Percentiles rank a stretch among this genome's conserved stretches.
These are phyloP conservation scores for Lactarius sp. DNA, from an alignment of 768 basidiomycete genomes.

Conservation along the genomic window DNA sequence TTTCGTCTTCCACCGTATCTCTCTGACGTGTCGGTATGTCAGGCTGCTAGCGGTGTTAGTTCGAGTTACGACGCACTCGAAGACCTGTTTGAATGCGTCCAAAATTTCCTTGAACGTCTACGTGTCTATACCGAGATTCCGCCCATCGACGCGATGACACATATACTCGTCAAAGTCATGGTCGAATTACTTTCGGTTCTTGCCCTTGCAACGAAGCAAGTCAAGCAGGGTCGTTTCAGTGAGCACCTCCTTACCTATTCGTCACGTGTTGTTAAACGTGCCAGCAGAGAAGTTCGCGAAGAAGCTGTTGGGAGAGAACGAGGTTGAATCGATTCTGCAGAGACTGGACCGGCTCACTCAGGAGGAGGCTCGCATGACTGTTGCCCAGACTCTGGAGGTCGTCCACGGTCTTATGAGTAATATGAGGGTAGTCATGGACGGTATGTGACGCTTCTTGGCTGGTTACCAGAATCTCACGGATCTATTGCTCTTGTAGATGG, in stretches of 20 bases:
- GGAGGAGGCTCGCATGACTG: background rate
- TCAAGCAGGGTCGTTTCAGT: slow-evolving; percentile 8
- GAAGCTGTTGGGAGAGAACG: slow-evolving; percentile 5
- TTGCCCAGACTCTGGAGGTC: background rate
- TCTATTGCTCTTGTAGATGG: background rate
- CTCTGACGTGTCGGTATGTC: background rate
- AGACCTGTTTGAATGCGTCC: slow-evolving; percentile 1
- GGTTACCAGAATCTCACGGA: background rate
- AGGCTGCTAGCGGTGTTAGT: slow-evolving; percentile 4
- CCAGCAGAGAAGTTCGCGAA: slow-evolving; percentile 5
- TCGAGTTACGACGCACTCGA: slow-evolving; percentile 2
- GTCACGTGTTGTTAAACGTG: background rate
- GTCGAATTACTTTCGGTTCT: slow-evolving; percentile 7
- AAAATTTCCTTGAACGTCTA: slow-evolving; percentile 3
- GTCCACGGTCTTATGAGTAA: slow-evolving; percentile 1
- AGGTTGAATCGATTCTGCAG: background rate
- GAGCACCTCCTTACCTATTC: background rate
- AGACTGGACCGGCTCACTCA: slow-evolving; percentile 3
- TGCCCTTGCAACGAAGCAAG: slow-evolving; percentile 11
- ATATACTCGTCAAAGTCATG: background rate
- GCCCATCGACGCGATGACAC: background rate
- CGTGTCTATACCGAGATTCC: background rate
- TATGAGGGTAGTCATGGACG: background rate
- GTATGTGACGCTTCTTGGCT: background rate
- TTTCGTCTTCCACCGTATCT: background rate